phyloP scores from a whole-genome alignment of 78 protist species.

The Protostelium mycophagum region DNA sequence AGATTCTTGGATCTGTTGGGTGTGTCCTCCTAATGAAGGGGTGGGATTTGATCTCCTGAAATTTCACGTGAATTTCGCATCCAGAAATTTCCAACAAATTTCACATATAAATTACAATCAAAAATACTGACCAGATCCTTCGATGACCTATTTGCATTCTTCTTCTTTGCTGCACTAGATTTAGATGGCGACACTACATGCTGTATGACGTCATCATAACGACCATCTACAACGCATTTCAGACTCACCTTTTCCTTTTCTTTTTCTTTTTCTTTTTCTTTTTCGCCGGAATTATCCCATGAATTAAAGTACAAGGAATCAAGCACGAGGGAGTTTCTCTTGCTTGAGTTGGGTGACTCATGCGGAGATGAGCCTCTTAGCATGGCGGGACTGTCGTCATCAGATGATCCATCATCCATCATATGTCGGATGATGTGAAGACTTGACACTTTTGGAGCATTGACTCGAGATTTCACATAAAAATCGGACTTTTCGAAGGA shows the following conservation, averaged over 20 bases:
- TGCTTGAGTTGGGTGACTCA: background rate
- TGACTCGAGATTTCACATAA: too few species aligned
- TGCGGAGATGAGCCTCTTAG: too few species aligned
- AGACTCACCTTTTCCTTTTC: background rate
- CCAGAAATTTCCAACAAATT: too few species aligned
- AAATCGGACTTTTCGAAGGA: background rate
- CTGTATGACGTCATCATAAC: background rate
- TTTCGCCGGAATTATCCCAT: background rate
- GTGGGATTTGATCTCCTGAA: background rate
- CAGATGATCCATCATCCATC: too few species aligned
- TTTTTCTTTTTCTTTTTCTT: background rate
- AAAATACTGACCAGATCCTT: background rate
- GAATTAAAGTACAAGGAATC: too few species aligned
- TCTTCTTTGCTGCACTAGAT: background rate
- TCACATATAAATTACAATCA: too few species aligned
- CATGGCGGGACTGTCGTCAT: too few species aligned
- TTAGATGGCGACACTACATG: background rate
- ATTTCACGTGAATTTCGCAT: too few species aligned
- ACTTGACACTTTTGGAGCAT: too few species aligned
- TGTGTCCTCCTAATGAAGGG: background rate
- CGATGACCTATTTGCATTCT: background rate
- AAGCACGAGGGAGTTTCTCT: background rate
- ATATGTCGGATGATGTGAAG: too few species aligned
- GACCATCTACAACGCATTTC: background rate
- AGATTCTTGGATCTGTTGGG: background rate